Conservation (phyloP, 2,329 filamentous ascomycete species). For the Colletotrichum phormii region DNA sequence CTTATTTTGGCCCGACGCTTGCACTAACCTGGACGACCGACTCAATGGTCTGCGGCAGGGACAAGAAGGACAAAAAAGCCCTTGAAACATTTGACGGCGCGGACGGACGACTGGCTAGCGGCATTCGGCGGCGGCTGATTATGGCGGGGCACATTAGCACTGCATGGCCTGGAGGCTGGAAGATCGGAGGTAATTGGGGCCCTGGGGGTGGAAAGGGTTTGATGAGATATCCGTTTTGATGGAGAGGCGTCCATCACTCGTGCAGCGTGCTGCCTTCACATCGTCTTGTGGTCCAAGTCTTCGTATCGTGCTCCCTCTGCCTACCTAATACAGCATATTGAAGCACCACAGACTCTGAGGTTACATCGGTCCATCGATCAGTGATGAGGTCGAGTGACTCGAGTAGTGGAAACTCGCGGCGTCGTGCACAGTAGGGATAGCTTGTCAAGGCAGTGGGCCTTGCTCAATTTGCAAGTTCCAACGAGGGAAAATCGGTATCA, state of each 20-base stretch:
- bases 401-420: neutral
- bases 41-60: neutral
- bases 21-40: neutral
- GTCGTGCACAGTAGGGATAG: neutral
- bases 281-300: neutral
- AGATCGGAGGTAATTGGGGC: constrained; percentile 12
- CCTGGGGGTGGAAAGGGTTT: neutral
- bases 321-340: neutral
- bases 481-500: neutral
- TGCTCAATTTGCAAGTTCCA: neutral
- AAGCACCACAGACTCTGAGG: neutral
- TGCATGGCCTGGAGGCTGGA: neutral
- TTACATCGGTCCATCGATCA: neutral
- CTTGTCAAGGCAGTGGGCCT: neutral
- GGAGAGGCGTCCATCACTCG: neutral
- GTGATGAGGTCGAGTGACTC: neutral
- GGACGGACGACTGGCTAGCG: neutral
- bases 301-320: neutral
- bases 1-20: neutral
- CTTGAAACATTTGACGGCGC: neutral
- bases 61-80: neutral
- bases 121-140: constrained; percentile 10
- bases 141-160: constrained; percentile 14
- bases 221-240: constrained; percentile 11
- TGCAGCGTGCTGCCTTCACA: no score